Percentiles rank a stretch among this genome's conserved stretches.
Conservation (phyloP, 1,139 yeast species). For the Magnusiomyces ingens region DNA sequence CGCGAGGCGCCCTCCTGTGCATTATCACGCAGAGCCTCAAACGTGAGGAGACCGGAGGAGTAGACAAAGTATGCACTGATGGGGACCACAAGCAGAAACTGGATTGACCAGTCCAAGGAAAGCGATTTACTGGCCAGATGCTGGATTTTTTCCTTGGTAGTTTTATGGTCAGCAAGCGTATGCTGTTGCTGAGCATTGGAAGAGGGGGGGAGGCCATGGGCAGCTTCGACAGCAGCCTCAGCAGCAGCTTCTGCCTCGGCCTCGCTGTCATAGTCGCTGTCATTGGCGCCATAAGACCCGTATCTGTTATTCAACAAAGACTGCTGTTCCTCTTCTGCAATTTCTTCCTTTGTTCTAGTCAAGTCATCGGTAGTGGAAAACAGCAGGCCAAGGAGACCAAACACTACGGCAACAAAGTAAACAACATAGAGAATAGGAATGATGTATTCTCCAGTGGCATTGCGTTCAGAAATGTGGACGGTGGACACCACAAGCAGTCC, state of each 20-base stretch:
- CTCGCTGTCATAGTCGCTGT: constrained; percentile 2
- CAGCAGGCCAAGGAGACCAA: constrained; percentile 46
- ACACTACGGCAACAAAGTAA: constrained; percentile 45
- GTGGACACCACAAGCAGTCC: constrained; percentile 44
- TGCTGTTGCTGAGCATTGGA: constrained; percentile 2
- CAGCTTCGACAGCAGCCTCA: not conserved
- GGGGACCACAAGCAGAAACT: constrained; percentile 62
- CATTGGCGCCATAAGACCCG: not conserved
- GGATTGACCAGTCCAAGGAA: constrained; percentile 76
- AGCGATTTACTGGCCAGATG: constrained; percentile 37
- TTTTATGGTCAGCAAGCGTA: constrained; percentile 8
- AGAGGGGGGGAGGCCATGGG: not conserved
- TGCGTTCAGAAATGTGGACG: constrained; percentile 39
- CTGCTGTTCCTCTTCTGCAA: constrained; percentile 7
- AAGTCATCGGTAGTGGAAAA: constrained; percentile 23
- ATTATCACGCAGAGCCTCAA: constrained; percentile 63
- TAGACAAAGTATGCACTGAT: constrained; percentile 48
- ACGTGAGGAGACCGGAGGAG: constrained; percentile 40
- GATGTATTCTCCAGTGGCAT: constrained; percentile 56
- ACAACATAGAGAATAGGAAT: constrained; percentile 46
- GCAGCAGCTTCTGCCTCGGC: not conserved
- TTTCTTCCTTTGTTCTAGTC: not conserved
- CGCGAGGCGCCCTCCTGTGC: constrained; percentile 55
- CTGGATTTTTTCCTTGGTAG: constrained; percentile 21
- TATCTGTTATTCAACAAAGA: constrained; percentile 1